Conservation (phyloP, 805 yeast genomes). For the Yamadazyma sp. region DNA sequence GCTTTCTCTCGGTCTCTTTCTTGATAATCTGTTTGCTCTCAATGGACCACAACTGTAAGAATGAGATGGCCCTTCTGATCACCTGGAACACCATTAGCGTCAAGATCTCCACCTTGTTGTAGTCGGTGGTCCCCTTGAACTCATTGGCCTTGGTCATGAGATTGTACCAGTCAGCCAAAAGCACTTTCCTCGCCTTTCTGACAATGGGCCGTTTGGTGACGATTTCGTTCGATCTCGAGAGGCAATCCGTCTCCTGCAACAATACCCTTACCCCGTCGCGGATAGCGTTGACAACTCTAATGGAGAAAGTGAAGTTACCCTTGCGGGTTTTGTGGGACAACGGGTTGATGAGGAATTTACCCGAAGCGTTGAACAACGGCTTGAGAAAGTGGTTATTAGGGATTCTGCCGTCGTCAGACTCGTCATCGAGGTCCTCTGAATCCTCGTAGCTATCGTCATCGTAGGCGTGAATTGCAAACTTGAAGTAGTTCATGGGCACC, state of each 20-base stretch:
- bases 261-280: constrained; percentile 71
- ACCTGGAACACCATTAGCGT: constrained; percentile 68
- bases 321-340: constrained; percentile 45
- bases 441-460: constrained; percentile 23
- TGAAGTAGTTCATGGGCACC: constrained; percentile 83
- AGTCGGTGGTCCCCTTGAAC: constrained; percentile 61
- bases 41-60: constrained; percentile 69
- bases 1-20: constrained; percentile 32
- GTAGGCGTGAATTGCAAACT: constrained; percentile 39
- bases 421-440: constrained; percentile 27
- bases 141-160: constrained; percentile 75
- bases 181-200: constrained; percentile 61
- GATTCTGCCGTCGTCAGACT: constrained; percentile 26
- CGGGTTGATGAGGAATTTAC: constrained; percentile 65
- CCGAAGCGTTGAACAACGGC: constrained; percentile 59
- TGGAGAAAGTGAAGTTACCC: constrained; percentile 53
- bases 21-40: constrained; percentile 53
- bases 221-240: constrained; percentile 69
- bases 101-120: constrained; percentile 58
- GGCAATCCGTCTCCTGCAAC: constrained; percentile 67
- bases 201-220: constrained; percentile 63
- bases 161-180: constrained; percentile 80
- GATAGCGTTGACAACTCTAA: constrained; percentile 58
- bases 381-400: constrained; percentile 51
- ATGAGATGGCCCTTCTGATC: constrained; percentile 59